phyloP scores from a whole-genome alignment of 352 stramenopile species.

The Pythium grandisporangium region DNA sequence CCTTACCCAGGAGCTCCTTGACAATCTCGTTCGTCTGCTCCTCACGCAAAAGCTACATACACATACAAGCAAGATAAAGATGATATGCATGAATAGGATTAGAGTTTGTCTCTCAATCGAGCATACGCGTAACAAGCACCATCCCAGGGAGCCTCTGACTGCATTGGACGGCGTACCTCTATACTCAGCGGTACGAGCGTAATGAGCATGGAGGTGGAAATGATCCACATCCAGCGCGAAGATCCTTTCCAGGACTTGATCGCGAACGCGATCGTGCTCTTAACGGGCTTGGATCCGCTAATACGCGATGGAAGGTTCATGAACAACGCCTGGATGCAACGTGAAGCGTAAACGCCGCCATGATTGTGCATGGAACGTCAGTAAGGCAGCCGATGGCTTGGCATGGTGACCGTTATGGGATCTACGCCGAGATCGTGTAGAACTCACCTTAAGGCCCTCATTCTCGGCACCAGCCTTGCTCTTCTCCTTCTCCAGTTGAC shows the following conservation, averaged over 20 bases:
- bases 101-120: too few relatives aligned
- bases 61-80: conserved; percentile 4
- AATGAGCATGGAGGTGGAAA: conserved; percentile 78
- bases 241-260: conserved; percentile 24
- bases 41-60: conserved; percentile 61
- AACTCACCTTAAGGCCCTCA: conserved; percentile 39
- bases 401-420: too few relatives aligned
- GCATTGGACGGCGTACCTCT: conserved; percentile 58
- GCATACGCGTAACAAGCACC: too few relatives aligned
- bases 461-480: conserved; percentile 47
- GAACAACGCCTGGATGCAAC: conserved; percentile 48
- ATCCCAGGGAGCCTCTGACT: too few relatives aligned
- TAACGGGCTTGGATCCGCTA: conserved; percentile 50
- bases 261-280: conserved; percentile 45
- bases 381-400: too few relatives aligned
- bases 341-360: not conserved
- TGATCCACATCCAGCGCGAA: conserved; percentile 67
- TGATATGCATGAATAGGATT: too few relatives aligned
- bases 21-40: conserved; percentile 81
- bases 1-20: conserved; percentile 73
- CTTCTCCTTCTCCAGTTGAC: conserved; percentile 81
- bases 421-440: too few relatives aligned
- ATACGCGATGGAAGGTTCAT: conserved; percentile 62
- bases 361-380: too few relatives aligned
- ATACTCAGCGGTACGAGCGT: conserved; percentile 81